These are phyloP conservation scores for Exophiala oligosperma DNA, from an alignment of 2,329 filamentous ascomycete species.

Conservation along the genomic window DNA sequence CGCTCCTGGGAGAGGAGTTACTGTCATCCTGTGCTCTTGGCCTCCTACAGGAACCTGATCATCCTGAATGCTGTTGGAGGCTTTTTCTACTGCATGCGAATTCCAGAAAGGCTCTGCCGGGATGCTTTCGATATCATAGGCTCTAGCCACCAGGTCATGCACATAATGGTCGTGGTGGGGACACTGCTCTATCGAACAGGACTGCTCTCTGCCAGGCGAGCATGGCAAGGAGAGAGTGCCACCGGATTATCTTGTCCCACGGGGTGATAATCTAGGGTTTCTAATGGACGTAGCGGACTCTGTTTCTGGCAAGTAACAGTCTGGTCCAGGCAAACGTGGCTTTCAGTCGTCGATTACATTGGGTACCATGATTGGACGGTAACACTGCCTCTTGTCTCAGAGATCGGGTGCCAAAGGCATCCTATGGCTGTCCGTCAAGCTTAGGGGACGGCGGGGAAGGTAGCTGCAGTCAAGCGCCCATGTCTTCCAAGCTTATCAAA, in stretches of 20 bases:
- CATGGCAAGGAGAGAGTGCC: not conserved
- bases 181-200: not conserved
- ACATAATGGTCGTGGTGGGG: not conserved
- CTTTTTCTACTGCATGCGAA: slow-evolving; percentile 5
- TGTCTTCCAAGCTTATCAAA: not conserved
- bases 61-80: slow-evolving; percentile 7
- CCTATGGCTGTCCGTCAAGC: not conserved
- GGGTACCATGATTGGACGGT: not conserved
- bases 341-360: not conserved
- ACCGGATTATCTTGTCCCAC: not conserved
- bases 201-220: not conserved
- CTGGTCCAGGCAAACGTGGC: not conserved
- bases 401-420: not conserved
- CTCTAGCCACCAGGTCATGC: slow-evolving; percentile 1
- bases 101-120: slow-evolving; percentile 5
- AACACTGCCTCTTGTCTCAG: not conserved
- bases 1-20: slow-evolving; percentile 5
- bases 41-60: slow-evolving; percentile 6
- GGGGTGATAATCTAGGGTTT: not conserved
- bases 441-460: not conserved
- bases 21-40: slow-evolving; percentile 2
- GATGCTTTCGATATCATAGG: slow-evolving; percentile 5
- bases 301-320: not conserved
- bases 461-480: not conserved
- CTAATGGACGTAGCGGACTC: not conserved